Conservation (phyloP, 192 early-diverging fungal species). For the Thamnidium elegans region DNA sequence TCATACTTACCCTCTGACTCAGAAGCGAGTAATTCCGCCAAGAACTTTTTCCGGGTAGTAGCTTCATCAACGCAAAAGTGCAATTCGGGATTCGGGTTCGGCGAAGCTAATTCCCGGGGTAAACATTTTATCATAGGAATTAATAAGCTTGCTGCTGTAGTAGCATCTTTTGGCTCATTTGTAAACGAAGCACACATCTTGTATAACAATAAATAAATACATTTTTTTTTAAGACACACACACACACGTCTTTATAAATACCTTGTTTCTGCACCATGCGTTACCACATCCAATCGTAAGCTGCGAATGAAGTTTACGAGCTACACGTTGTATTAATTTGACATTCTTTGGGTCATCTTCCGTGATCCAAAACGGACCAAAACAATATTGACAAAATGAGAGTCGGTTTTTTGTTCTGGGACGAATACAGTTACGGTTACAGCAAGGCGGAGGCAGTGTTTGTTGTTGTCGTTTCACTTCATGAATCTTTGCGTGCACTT, state of each 20-base stretch:
- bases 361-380: constrained; percentile 77
- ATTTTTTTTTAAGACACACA: constrained; percentile 14
- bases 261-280: constrained; percentile 62
- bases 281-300: constrained; percentile 76
- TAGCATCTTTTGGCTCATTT: constrained; percentile 53
- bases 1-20: constrained; percentile 33
- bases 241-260: constrained; percentile 19
- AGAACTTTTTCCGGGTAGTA: constrained; percentile 44
- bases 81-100: constrained; percentile 28
- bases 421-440: constrained; percentile 72
- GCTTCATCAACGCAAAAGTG: constrained; percentile 66
- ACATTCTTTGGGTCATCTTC: constrained; percentile 72
- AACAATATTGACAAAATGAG: constrained; percentile 73
- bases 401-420: constrained; percentile 51
- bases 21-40: constrained; percentile 41
- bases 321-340: constrained; percentile 71
- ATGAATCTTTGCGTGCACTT: constrained; percentile 70
- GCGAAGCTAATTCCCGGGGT: constrained; percentile 35
- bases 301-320: constrained; percentile 70
- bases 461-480: constrained; percentile 60
- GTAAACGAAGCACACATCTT: constrained; percentile 44
- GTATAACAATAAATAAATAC: neutral
- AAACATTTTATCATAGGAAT: constrained; percentile 52
- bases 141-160: constrained; percentile 54
- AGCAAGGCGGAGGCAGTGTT: constrained; percentile 56